A percentile compares a stretch with the other conserved stretches of the same genome.
Evolutionary conservation across 352 stramenopile species (phyloP).

Genomic region (Phytophthora ramorum): DNA sequence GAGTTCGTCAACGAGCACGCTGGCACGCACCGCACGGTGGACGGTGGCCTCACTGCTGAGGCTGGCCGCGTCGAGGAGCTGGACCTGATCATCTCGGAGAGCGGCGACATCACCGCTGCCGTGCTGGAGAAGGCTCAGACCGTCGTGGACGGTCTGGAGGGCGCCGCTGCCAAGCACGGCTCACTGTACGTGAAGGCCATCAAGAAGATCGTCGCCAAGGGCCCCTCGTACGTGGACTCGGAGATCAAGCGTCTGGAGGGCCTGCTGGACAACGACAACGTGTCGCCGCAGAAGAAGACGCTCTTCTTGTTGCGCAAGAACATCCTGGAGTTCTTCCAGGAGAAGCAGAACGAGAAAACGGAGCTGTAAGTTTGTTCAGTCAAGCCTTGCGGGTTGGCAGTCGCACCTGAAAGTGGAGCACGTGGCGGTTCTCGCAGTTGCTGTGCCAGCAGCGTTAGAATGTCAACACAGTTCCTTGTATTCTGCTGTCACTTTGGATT

Average conservation of each 20-base stretch:
- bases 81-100: conserved; percentile 84
- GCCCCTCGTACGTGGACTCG: conserved; percentile 77
- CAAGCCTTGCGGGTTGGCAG: conserved; percentile 5
- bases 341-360: conserved; percentile 52
- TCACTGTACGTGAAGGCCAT: conserved; percentile 91
- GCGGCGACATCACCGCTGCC: conserved; percentile 67
- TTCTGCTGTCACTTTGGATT: conserved; percentile 15
- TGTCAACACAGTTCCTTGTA: conserved; percentile 35
- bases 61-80: conserved; percentile 87
- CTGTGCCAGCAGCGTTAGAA: conserved; percentile 27
- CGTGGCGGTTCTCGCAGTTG: conserved; percentile 7
- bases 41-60: conserved; percentile 73
- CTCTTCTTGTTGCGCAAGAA: conserved; percentile 92
- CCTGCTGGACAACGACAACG: conserved; percentile 84
- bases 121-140: conserved; percentile 80
- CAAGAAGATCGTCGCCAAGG: conserved; percentile 92
- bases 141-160: conserved; percentile 73
- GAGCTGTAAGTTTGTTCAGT: conserved; percentile 37
- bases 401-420: conserved; percentile 17
- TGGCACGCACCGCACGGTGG: conserved; percentile 79
- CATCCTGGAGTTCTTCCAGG: conserved; percentile 83
- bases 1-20: conserved; percentile 93
- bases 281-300: conserved; percentile 89
- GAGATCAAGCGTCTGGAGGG: conserved; percentile 87
- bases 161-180: conserved; percentile 75